Base-by-base conservation (phyloP, 164 flowering plant species). In the Piper longum region DNA sequence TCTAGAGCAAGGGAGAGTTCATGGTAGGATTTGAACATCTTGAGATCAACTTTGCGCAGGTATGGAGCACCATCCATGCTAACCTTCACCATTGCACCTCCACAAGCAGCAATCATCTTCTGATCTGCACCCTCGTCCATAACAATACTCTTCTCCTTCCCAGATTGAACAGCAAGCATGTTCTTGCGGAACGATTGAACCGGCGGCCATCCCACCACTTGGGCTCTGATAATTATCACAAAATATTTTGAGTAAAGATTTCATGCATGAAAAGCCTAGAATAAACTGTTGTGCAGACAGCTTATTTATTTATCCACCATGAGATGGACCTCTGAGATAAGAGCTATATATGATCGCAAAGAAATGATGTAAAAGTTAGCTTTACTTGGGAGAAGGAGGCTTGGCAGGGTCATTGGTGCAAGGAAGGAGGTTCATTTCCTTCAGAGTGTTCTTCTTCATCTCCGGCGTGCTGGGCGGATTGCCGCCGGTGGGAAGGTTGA, bases 201-300 rank as follows among this genome's bases (percentile, higher is more conserved):
- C 1, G 93, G 89, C 41, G 92, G 92, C 92, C 92, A 84, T 16
- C 89, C 92, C 66, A 86, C 87, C 43, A 82, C 85, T 61, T 83
- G 92, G 54, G 64, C 64, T 58, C 69, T 67, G 59, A 60, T n/a
- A 59, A 12, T 40, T 41, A 66, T 40, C 63, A 58, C 57, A 7
- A 16, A 41, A 41, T 4, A 48, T 56, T 56, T 2, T 43, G 42
- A 57, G 14, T 26, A 26, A 26, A 26, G 36, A 26, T 26, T 26
- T 26, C 2, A 2, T 26, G 36, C 36, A 26, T 7, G 36, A 26
- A 26, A 26, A 26, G 36, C 36, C 36, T 26, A 26, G 36, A 26
- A 26, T 26, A 26, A 26, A 26, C 36, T 26, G 36, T 26, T 26
- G 36, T 26, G 2, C 36, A 26, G 36, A 26, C 36, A 26, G 1